Base-by-base conservation (phyloP, 1,284 basidiomycete species). In the Microstroma glucosiphilum region DNA sequence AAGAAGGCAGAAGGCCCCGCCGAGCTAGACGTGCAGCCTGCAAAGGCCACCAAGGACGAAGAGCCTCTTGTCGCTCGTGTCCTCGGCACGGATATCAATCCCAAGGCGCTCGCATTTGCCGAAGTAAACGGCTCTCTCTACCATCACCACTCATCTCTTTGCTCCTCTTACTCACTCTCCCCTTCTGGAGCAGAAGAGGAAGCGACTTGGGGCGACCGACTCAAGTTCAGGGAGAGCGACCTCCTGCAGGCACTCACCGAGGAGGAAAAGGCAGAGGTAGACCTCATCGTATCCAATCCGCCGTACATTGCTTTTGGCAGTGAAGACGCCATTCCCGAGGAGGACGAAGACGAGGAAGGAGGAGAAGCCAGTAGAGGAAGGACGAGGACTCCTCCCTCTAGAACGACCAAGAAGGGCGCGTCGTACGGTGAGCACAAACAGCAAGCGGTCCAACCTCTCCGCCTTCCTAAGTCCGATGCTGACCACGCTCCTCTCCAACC, bases 281-380 rank as follows among this genome's bases (percentile, higher is more conserved):
- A 54, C 51, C 51, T 54, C 17, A 30, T 54, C 51, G 23, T 54
- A 6, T 23, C 21, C 6, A 54, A 54, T 30, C 51, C 51, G n/a
- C 51, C 51, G 19, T 54, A 54, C 51, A 54, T 54, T 15, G 51
- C 51, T 19, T 54, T 54, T 54, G 23, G 17, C 17, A 21, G 43
- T n/a, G 43, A 17, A 3, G 43, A 48, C 13, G 43, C 43, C 12
- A 37, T 37, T 9, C 30, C 30, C 30, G 30, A 37, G 30, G 30
- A 37, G 30, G 30, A 37, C 9, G 30, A 37, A 37, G 30, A 37
- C 30, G 30, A 37, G 30, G 30, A 37, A 37, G 30, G 30, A 37
- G 30, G 30, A 4, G 30, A 37, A 37, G 30, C 4, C 9, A 9
- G 30, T 37, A 37, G 30, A 9, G 30, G 30, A 37, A 37, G 30